Base-by-base conservation (phyloP, 176 grass and related monocot genomes). In the Chrysopogon serrulatus region DNA sequence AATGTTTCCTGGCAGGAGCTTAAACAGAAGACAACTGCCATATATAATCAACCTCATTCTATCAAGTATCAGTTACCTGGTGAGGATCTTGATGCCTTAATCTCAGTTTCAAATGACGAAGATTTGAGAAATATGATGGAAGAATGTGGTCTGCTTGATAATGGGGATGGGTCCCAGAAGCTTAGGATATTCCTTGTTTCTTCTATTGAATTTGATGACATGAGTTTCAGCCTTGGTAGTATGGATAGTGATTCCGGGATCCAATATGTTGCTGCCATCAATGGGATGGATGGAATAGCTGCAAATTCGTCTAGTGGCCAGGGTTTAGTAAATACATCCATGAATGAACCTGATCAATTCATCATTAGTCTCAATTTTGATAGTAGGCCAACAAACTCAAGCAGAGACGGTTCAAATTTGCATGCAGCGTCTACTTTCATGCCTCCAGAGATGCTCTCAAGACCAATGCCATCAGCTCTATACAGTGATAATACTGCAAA, bases 121-220 rank as follows among this genome's bases (percentile, higher is more conserved):
- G 94, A 97, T 87, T 85, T 97, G 65, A 87, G 87, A 88, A 97
- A 94, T 79, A 97, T 97, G 94, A 92, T 97, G 75, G 94, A 97
- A 36, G 94, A 97, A 86, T 96, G 90, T 14, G 84, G 86, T 44
- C 70, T 99, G 42, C 68, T 94, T 86, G 93, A 94, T n/a, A 84
- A 49, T 71, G 79, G 81, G 19, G 89, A 90, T 77, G 93, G 93
- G 15, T 92, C 89, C 59, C 97, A 94, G 75, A 99, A 99, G 62
- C 89, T 96, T 53, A 90, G 97, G 54, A 83, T 99, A 48, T 99
- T 99, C 34, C 87, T 99, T 6, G 88, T 99, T 83, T 87, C 93
- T 68, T 92, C 86, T 28, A 66, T 85, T 56, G 93, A 99, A 86
- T 91, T 75, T 73, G 97, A 99, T 82, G 93, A 96, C 24, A 87